These are phyloP conservation scores for Salix dunnii DNA, from an alignment of 345 rosid species.

Conservation along the genomic window DNA sequence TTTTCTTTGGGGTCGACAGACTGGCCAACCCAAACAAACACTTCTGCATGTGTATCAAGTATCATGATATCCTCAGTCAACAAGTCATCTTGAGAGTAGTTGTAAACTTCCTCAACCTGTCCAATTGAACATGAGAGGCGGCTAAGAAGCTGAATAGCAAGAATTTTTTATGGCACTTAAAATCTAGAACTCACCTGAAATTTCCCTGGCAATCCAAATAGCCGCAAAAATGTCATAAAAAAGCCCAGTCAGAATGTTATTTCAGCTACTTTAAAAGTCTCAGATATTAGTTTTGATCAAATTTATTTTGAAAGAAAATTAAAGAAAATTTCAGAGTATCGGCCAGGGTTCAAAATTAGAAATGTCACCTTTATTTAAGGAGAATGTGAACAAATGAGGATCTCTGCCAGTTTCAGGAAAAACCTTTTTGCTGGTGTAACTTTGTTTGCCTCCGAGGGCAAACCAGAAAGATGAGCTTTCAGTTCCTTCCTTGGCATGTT, in stretches of 20 bases:
- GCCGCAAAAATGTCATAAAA: slow-evolving; percentile 28
- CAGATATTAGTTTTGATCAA: slow-evolving; percentile 1
- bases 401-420: slow-evolving; percentile 66
- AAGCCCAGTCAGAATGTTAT: slow-evolving; percentile 36
- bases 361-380: slow-evolving; percentile 60
- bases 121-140: slow-evolving; percentile 16
- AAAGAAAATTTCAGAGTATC: slow-evolving; percentile 1
- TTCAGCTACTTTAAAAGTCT: slow-evolving; percentile 9
- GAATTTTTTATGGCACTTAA: slow-evolving; percentile 13
- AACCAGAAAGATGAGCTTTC: slow-evolving; percentile 95
- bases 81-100: slow-evolving; percentile 91
- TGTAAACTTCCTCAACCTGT: slow-evolving; percentile 93
- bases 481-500: slow-evolving; percentile 95
- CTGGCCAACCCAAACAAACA: slow-evolving; percentile 97
- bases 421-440: slow-evolving; percentile 67
- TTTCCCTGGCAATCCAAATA: slow-evolving; percentile 55
- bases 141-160: slow-evolving; percentile 10
- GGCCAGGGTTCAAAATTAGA: slow-evolving; percentile 8
- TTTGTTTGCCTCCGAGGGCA: slow-evolving; percentile 97
- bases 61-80: slow-evolving; percentile 88
- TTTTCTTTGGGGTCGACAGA: slow-evolving; percentile 79
- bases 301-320: not conserved
- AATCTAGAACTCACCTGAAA: slow-evolving; percentile 70
- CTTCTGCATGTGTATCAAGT: slow-evolving; percentile 93
- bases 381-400: slow-evolving; percentile 77